Evolutionary conservation across 805 yeast species (phyloP), one percentile per base, ranked within the genome.

Genomic region (Starmerella scarabaei): DNA sequence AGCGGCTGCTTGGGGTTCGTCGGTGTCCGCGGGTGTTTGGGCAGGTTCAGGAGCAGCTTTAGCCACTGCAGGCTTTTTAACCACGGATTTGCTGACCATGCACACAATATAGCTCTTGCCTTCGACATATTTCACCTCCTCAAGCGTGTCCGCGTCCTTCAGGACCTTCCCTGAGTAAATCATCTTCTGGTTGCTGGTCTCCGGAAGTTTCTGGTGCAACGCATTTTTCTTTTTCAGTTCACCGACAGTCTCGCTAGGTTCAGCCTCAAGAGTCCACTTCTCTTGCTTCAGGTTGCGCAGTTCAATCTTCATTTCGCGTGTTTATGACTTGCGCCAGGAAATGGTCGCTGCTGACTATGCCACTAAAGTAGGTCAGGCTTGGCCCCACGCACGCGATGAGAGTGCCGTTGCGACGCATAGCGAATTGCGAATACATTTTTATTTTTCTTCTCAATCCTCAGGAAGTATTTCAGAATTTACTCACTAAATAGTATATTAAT

Each of bases 211-310:
- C 53, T 81, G 80, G 42, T 69, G 65, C 17, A 66, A 63, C 1
- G 85, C 91, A 37, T 91, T 67, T 52, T 73, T 73, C 52, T 74
- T 77, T 61, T 86, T 88, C 16, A 77, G 77, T n/a, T 74, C 66
- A 12, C 73, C 50, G 56, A 81, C 88, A 2, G 83, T 69, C 37
- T 76, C 83, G 12, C 70, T 45, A 7, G 70, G 67, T 44, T 80
- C 93, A 42, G 84, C 71, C 21, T 83, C 94, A 43, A 91, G 55
- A 21, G 84, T 72, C 59, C 86, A 73, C 58, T 77, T 80, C 58
- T 83, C 85, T 65, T 88, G 91, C 65, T 91, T 86, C 65, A 91
- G 81, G 63, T 91, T 94, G 60, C 86, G 85, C 60, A 91, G 76
- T 37, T 77, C 69, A 49, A 85, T 65, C 62, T 79, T 77, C 94